These are phyloP conservation scores for Sporothrix schenckii DNA, from an alignment of 2,329 filamentous ascomycete species.

Conservation along the genomic window DNA sequence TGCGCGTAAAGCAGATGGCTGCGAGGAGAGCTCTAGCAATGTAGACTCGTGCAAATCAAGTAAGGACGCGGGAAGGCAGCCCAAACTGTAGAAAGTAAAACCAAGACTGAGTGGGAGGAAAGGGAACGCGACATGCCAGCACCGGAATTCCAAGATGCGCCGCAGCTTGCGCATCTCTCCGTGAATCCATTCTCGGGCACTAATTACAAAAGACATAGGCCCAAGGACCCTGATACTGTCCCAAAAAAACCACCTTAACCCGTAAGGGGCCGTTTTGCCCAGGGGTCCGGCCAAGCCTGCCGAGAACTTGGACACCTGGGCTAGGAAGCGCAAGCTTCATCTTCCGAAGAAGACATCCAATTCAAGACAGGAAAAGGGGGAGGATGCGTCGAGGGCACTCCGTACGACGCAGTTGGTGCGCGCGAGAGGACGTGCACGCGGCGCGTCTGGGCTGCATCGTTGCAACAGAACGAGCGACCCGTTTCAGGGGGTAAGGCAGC, in stretches of 20 bases:
- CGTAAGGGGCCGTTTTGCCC: conserved; percentile 5
- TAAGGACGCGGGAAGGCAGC: not conserved
- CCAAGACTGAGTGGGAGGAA: not conserved
- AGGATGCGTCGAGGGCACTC: not conserved
- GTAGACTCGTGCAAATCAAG: not conserved
- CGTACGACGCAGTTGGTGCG: conserved; percentile 18
- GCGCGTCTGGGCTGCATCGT: conserved; percentile 22
- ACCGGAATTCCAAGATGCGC: conserved; percentile 24
- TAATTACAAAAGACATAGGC: not conserved
- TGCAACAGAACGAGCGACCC: conserved; percentile 16
- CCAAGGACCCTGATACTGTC: not conserved
- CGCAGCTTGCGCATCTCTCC: conserved; percentile 14
- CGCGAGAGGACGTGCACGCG: conserved; percentile 28
- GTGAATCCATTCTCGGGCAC: conserved; percentile 23
- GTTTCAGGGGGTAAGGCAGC: conserved; percentile 24
- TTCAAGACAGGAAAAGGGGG: conserved; percentile 23
- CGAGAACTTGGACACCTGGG: conserved; percentile 6
- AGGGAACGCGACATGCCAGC: not conserved
- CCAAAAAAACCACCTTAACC: too few species aligned
- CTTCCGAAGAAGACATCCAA: not conserved
- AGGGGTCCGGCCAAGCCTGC: conserved; percentile 20
- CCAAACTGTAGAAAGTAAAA: not conserved
- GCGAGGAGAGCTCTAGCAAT: conserved; percentile 6
- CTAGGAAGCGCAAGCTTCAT: not conserved
- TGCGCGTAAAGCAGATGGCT: conserved; percentile 9